Evolutionary conservation across 805 yeast genomes (phyloP).

Genomic region (Lipomyces kockii): DNA sequence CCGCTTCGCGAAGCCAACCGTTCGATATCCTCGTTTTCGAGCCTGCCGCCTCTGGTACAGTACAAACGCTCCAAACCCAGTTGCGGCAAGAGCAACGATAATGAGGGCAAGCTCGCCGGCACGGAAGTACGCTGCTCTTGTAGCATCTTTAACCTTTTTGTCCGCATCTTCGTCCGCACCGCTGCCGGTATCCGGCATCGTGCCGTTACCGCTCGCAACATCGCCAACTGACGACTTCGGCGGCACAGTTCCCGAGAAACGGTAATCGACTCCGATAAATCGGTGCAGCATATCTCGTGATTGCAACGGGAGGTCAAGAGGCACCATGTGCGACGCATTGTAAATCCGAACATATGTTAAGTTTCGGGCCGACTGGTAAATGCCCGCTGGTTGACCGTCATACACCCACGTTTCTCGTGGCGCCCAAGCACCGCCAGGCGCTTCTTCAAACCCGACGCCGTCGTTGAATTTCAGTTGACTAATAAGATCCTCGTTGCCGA

Average conservation of each 20-base stretch:
- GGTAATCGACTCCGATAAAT: constrained; percentile 39
- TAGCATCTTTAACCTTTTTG: constrained; percentile 44
- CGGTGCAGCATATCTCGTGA: constrained; percentile 72
- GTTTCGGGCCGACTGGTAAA: constrained; percentile 62
- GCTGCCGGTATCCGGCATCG: constrained; percentile 19
- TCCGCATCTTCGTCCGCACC: constrained; percentile 30
- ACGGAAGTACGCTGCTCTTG: constrained; percentile 45
- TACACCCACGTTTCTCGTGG: constrained; percentile 52
- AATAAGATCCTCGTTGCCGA: constrained; percentile 74
- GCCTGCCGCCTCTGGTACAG: constrained; percentile 28
- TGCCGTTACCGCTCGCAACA: constrained; percentile 16
- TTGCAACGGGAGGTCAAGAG: constrained; percentile 73
- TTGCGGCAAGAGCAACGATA: constrained; percentile 42
- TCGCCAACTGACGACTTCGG: constrained; percentile 26
- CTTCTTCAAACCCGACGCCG: constrained; percentile 43
- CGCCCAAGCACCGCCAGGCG: constrained; percentile 40
- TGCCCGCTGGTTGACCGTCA: constrained; percentile 52
- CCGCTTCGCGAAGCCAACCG: constrained; percentile 34
- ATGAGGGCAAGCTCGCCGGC: constrained; percentile 49
- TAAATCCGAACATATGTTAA: constrained; percentile 74
- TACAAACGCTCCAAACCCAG: constrained; percentile 31
- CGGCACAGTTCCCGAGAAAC: constrained; percentile 18
- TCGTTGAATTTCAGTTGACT: constrained; percentile 69
- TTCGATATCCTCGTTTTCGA: constrained; percentile 27
- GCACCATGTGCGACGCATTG: constrained; percentile 92